Conservation (phyloP, 2,329 filamentous ascomycete species). For the Verticillium nubilum region DNA sequence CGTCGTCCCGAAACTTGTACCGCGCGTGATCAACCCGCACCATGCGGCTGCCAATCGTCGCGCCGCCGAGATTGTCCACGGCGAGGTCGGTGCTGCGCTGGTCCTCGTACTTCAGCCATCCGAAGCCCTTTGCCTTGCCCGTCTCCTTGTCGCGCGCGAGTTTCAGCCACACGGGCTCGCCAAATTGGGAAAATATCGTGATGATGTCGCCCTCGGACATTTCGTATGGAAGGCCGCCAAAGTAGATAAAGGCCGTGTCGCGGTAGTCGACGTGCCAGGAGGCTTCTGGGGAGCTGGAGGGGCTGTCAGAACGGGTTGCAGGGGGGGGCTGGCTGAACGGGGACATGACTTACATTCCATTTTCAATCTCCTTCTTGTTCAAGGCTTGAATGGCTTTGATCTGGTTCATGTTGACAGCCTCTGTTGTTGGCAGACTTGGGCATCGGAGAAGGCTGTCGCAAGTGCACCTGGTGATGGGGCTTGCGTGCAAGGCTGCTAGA, state of each 20-base stretch:
- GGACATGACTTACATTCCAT: constrained; percentile 59
- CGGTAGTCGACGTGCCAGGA: constrained; percentile 98
- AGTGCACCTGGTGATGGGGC: background rate
- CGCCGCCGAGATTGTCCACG: constrained; percentile 90
- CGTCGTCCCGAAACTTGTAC: constrained; percentile 83
- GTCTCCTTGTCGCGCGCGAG: constrained; percentile 93
- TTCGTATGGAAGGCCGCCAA: constrained; percentile 88
- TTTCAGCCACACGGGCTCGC: constrained; percentile 90
- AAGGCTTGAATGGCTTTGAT: constrained; percentile 89
- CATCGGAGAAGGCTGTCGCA: background rate
- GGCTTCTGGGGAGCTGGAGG: constrained; percentile 66
- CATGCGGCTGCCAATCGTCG: constrained; percentile 72
- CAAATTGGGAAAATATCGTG: constrained; percentile 95
- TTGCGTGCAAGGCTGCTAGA: constrained; percentile 8
- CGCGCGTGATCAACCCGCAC: constrained; percentile 87
- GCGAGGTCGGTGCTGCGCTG: constrained; percentile 93
- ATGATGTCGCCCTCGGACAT: constrained; percentile 93
- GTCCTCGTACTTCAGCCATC: constrained; percentile 97
- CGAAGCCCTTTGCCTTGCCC: constrained; percentile 90
- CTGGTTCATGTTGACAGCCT: constrained; percentile 69
- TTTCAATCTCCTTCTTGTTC: constrained; percentile 91
- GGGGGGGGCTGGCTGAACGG: background rate
- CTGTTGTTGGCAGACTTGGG: background rate
- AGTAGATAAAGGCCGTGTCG: constrained; percentile 94
- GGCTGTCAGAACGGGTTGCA: background rate